These are phyloP conservation scores for Ustanciosporium gigantosporum DNA, from an alignment of 1,284 basidiomycete species.

Conservation along the genomic window DNA sequence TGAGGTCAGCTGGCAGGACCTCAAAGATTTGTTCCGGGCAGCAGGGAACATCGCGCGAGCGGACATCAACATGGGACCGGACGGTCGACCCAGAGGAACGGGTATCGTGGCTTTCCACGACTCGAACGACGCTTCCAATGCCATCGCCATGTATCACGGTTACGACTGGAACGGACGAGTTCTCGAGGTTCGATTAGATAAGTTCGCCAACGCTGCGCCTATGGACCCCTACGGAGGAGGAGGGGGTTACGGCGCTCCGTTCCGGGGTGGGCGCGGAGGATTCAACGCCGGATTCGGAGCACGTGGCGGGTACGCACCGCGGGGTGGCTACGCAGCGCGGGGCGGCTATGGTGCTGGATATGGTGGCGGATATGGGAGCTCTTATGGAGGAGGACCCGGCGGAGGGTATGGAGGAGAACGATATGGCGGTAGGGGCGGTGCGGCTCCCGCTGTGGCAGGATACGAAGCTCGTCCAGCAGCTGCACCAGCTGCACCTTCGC, in stretches of 20 bases:
- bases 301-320: slow-evolving; percentile 71
- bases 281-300: slow-evolving; percentile 65
- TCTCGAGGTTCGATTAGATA: slow-evolving; percentile 66
- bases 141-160: slow-evolving; percentile 64
- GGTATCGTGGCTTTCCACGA: slow-evolving; percentile 91
- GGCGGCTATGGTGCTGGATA: slow-evolving; percentile 62
- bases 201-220: slow-evolving; percentile 71
- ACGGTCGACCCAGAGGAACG: slow-evolving; percentile 84
- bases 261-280: slow-evolving; percentile 64
- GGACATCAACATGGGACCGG: slow-evolving; percentile 86
- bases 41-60: slow-evolving; percentile 92
- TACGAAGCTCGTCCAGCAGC: slow-evolving; percentile 6
- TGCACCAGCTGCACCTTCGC: slow-evolving; percentile 73
- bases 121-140: slow-evolving; percentile 82
- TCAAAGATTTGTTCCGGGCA: slow-evolving; percentile 93
- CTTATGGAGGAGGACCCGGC: slow-evolving; percentile 20
- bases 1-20: slow-evolving; percentile 96
- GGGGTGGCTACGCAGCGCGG: slow-evolving; percentile 62
- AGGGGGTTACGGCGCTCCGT: slow-evolving; percentile 67
- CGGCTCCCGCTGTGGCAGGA: not conserved
- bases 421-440: not conserved
- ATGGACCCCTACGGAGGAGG: slow-evolving; percentile 59
- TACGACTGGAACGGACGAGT: slow-evolving; percentile 49
- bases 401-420: slow-evolving; percentile 9
- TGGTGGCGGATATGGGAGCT: slow-evolving; percentile 9